Base-by-base conservation (phyloP, 192 early-diverging fungal genomes). In the Backusella tuberculispora region DNA sequence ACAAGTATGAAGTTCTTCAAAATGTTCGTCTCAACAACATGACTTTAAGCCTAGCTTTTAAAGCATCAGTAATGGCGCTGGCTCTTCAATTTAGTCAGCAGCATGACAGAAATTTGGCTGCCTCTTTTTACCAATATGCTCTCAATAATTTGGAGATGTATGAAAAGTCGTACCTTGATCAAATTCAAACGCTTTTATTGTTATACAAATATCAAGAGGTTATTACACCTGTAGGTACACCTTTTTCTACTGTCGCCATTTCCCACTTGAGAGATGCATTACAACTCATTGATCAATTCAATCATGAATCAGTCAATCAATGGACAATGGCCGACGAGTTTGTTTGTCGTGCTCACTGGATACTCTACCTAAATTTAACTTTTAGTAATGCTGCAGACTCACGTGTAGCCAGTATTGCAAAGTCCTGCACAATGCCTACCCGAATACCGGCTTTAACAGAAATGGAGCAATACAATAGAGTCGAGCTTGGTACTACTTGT, bases 201-300 rank as follows among this genome's bases (percentile, higher is more conserved):
- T 37, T 73, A 7, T 73, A 73, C 15, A 73, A 73, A 47, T 65
- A 73, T 64, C 56, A 73, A 19, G 72, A 73, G 10, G 14, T 73
- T 5, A 40, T 64, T 45, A 73, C 72, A 10, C 72, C 72, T 12
- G 63, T 63, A 10, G 72, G 63, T 37, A 65, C 41, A 6, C 60
- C 10, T 6, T 19, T 73, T 26, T 43, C 72, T 15, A 17, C 41
- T 41, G 19, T 29, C n/a, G 72, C 60, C 13, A 44, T 65, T 46
- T 15, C 15, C 10, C 42, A 21, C n/a, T 45, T 73, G 60, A 64
- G 26, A 6, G 40, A 63, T 44, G 72, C 60, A 34, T 13, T 65
- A 26, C 29, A 6, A 13, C 24, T 65, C 26, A 24, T 73, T 37
- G 34, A 53, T 24, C 72, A 66, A 34, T 21, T 70, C 53, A 60